Evolutionary conservation across 192 early-diverging fungal genomes (phyloP).

Genomic region (Coemansia sp.): DNA sequence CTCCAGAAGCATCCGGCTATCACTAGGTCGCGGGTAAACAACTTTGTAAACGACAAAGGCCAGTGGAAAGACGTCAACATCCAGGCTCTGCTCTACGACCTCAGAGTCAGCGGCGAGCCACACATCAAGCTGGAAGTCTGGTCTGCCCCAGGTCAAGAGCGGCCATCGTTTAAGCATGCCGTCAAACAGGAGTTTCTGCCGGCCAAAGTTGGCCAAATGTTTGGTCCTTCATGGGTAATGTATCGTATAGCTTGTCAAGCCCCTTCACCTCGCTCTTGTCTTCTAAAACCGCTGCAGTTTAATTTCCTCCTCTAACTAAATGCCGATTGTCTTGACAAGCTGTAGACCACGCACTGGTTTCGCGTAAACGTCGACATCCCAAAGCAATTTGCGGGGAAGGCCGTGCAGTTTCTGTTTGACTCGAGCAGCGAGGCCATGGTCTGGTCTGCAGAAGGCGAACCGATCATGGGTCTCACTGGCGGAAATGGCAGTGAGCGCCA

Average conservation of each 20-base stretch:
- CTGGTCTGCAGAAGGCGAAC: slow-evolving; percentile 79
- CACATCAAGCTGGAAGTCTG: slow-evolving; percentile 57
- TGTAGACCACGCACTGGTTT: slow-evolving; percentile 75
- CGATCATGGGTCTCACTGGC: slow-evolving; percentile 86
- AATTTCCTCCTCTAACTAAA: too few species aligned
- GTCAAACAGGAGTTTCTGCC: slow-evolving; percentile 65
- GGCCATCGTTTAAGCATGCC: slow-evolving; percentile 50
- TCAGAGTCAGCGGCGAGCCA: slow-evolving; percentile 41
- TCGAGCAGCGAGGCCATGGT: slow-evolving; percentile 83
- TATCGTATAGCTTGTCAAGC: slow-evolving; percentile 3
- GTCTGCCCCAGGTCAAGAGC: slow-evolving; percentile 55
- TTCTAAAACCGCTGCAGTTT: slow-evolving; percentile 1
- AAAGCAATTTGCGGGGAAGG: slow-evolving; percentile 56
- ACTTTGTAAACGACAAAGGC: slow-evolving; percentile 61
- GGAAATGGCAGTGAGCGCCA: slow-evolving; percentile 59
- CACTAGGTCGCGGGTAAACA: slow-evolving; percentile 71
- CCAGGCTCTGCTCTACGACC: slow-evolving; percentile 53
- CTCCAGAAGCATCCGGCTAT: slow-evolving; percentile 69
- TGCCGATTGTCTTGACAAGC: slow-evolving; percentile 9
- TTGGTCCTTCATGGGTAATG: slow-evolving; percentile 84
- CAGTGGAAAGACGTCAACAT: slow-evolving; percentile 74
- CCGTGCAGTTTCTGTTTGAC: slow-evolving; percentile 82
- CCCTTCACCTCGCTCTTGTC: background rate
- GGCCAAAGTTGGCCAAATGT: slow-evolving; percentile 67
- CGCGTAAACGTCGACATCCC: slow-evolving; percentile 70